Base-by-base conservation (phyloP, 1,139 yeast genomes). In the Candida albicans region DNA sequence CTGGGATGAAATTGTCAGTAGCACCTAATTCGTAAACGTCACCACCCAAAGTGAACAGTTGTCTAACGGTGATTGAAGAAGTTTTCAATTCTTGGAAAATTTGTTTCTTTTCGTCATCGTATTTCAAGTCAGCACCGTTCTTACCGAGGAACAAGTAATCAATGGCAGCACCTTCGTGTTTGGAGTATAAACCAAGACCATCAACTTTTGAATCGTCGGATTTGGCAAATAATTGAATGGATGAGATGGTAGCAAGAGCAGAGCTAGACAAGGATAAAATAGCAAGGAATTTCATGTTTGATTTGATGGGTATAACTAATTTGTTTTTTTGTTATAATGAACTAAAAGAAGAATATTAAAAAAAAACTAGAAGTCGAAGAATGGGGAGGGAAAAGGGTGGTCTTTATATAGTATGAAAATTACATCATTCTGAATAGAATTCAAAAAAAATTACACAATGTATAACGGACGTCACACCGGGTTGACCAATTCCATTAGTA, bases 161-260 rank as follows among this genome's bases (percentile, higher is more conserved):
- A 54, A 77, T 61, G 46, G 75, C 84, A 39, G 84, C 84, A 58
- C 84, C 84, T 61, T 75, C 81, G 55, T 77, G 84, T 37, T 52
- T 50, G 31, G 67, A 52, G 33, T 56, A 47, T 41, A 76, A 52
- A 33, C 68, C 70, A 29, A 57, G 46, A 26, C 67, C 68, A 52
- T 58, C 47, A 40, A 62, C 38, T 8, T 49, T 50, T 29, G 40
- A 34, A 43, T 56, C 50, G 37, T 60, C 54, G 12, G 74, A 61
- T 41, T 51, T 37, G 38, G 55, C 62, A 36, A 41, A 49, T 25
- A 62, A 53, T 37, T 49, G 51, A 22, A 53, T 45, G 27, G 39
- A 41, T 29, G 49, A 35, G 33, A 59, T 43, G 37, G 60, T 56
- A 36, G 61, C 53, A 22, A 56, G 51, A 39, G 59, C 58, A 35